Evolutionary conservation across 1,284 basidiomycete species (phyloP).

Genomic region (Naganishia cerealis): DNA sequence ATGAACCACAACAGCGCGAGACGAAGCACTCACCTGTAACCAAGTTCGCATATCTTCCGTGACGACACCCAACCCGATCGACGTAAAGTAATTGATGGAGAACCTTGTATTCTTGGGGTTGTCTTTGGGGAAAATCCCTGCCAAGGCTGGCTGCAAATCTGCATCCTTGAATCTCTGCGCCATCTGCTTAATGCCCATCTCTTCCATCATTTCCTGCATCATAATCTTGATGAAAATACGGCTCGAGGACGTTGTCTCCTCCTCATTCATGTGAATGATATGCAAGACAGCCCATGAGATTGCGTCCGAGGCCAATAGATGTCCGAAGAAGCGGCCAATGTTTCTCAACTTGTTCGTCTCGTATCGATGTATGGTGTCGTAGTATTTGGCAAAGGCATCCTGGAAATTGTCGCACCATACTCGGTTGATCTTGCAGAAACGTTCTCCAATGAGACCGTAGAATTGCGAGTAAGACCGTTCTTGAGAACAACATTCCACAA

Average conservation of each 20-base stretch:
- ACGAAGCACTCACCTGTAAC: slow-evolving; percentile 66
- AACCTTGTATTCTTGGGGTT: slow-evolving; percentile 96
- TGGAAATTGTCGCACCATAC: slow-evolving; percentile 90
- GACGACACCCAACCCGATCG: slow-evolving; percentile 81
- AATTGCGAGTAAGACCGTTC: slow-evolving; percentile 95
- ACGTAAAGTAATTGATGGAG: slow-evolving; percentile 97
- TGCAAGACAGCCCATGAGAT: slow-evolving; percentile 86
- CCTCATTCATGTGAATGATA: slow-evolving; percentile 89
- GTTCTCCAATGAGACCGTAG: slow-evolving; percentile 92
- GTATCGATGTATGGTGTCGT: slow-evolving; percentile 95
- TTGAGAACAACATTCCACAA: slow-evolving; percentile 99
- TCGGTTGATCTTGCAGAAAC: slow-evolving; percentile 92
- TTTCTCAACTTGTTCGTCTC: slow-evolving; percentile 97
- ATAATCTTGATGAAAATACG: slow-evolving; percentile 98
- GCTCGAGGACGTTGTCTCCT: slow-evolving; percentile 91
- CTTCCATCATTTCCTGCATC: slow-evolving; percentile 90
- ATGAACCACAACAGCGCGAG: background rate
- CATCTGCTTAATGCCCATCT: slow-evolving; percentile 80
- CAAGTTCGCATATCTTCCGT: slow-evolving; percentile 97
- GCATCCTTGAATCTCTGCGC: slow-evolving; percentile 83
- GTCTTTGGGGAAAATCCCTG: slow-evolving; percentile 90
- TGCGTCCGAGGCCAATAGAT: slow-evolving; percentile 78
- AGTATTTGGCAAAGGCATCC: slow-evolving; percentile 84
- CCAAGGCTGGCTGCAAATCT: slow-evolving; percentile 72
- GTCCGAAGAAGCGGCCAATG: slow-evolving; percentile 94